Evolutionary conservation across 2,329 filamentous ascomycete genomes (phyloP), one percentile per base, ranked within the genome.

Genomic region (Pestalotiopsis sp.): DNA sequence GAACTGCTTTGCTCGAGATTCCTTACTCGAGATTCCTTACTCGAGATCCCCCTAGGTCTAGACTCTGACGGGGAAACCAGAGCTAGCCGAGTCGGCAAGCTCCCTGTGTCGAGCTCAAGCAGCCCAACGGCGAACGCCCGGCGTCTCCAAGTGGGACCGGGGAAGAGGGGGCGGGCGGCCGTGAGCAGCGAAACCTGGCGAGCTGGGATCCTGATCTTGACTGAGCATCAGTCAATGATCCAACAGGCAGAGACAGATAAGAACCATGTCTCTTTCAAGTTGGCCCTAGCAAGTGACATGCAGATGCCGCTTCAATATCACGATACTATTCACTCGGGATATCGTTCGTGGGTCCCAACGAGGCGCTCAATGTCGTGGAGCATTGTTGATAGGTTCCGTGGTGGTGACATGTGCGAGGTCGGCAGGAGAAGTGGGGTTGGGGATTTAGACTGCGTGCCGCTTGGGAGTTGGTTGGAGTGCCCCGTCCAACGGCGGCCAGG

Each of bases 391-490:
- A 17, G 20, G 27, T 23, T 17, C 20, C 23, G 31, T 52, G 45
- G 14, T 59, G 57, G 57, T 59, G 59, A 62, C 27, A 62, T 62
- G 12, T 36, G 59, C 59, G 59, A 62, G 59, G 59, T 62, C 59
- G 59, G 59, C 25, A 59, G 9, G 59, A 23, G 36, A 36, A 20
- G 59, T 27, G 57, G 57, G 57, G 57, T 27, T 27, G 23, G 12
- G 23, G 25, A 6, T 59, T 13, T 27, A 59, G 27, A 14, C 27
- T 14, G 57, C 57, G 14, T 27, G 23, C 27, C 27, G 27, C 23
- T 59, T 23, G 27, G 23, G 4, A 20, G 14, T 23, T 14, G 57
- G 12, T 27, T 59, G 14, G 12, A 13, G 56, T 14, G 17, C 56
- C 17, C 20, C 12, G 17, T 58, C 56, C 11, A 23, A 4, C 17